Conservation (phyloP, 106 monocot species). For the Triglochin maritima region DNA sequence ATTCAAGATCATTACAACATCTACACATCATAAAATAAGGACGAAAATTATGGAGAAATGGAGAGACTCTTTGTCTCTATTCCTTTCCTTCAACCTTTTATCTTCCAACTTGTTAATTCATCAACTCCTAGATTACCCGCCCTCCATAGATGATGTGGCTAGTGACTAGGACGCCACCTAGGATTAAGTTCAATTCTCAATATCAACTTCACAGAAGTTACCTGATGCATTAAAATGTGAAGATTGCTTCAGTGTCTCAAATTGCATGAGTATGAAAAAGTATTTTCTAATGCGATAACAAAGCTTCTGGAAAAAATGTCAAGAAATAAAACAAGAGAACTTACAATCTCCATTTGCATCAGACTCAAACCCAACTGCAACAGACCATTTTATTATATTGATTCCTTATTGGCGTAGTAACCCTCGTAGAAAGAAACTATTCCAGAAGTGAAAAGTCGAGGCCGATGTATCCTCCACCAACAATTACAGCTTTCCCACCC, state of each 20-base stretch:
- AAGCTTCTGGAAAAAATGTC: not conserved
- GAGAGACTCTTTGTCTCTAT: no score
- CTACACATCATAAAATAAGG: no score
- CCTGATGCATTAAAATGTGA: conserved; percentile 5
- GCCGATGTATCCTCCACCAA: conserved; percentile 98
- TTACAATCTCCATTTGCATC: conserved; percentile 22
- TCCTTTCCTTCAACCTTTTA: no score
- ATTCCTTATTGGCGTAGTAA: conserved; percentile 27
- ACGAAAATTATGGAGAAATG: no score
- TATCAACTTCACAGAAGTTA: conserved; percentile 19
- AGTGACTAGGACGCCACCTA: no score
- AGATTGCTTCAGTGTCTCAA: not conserved
- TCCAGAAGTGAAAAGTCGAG: conserved; percentile 82
- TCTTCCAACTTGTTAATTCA: no score
- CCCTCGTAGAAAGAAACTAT: conserved; percentile 53
- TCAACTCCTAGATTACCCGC: no score
- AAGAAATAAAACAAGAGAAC: not conserved
- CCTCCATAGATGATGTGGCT: no score
- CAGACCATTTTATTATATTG: conserved; percentile 20
- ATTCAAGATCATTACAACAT: no score
- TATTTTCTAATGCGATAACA: not conserved
- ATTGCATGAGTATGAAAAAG: no score
- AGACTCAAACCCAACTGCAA: conserved; percentile 23
- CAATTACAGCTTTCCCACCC: conserved; percentile 78
- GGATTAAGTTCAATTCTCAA: no score